phyloP scores from a whole-genome alignment of 768 basidiomycete species.

The Cystofilobasidium ferigula region DNA sequence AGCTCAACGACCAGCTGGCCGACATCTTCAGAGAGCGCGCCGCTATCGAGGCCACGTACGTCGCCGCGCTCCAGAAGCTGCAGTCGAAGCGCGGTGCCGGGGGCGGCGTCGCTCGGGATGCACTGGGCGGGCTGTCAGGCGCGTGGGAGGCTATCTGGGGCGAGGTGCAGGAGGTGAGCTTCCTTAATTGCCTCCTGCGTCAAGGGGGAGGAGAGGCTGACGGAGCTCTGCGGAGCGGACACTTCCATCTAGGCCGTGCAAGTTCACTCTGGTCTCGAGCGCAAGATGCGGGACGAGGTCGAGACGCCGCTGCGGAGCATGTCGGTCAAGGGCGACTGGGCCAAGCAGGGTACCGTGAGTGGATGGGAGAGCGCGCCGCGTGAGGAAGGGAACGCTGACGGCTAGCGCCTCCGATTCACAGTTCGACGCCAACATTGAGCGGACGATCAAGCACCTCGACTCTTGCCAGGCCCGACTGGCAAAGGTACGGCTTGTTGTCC shows the following conservation, averaged over 20 bases:
- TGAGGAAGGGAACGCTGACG: constrained; percentile 10
- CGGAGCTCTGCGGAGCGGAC: constrained; percentile 32
- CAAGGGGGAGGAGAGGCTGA: constrained; percentile 17
- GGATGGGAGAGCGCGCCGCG: constrained; percentile 22
- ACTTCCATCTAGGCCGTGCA: constrained; percentile 26
- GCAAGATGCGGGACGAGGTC: constrained; percentile 33
- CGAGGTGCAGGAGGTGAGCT: constrained; percentile 35
- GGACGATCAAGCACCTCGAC: constrained; percentile 37
- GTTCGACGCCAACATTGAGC: constrained; percentile 35
- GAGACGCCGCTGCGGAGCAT: constrained; percentile 35
- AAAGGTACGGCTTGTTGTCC: constrained; percentile 25
- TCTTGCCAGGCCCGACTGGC: constrained; percentile 34
- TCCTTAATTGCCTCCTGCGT: neutral
- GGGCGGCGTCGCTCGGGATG: constrained; percentile 32
- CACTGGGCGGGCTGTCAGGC: constrained; percentile 30
- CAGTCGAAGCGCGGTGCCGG: constrained; percentile 32
- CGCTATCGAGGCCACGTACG: constrained; percentile 35
- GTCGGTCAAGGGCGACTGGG: constrained; percentile 29
- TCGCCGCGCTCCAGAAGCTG: constrained; percentile 35
- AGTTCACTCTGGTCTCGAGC: constrained; percentile 11
- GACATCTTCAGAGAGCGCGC: constrained; percentile 37
- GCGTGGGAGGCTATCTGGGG: constrained; percentile 33
- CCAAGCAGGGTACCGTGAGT: constrained; percentile 16
- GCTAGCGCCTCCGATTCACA: neutral
- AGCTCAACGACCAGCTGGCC: constrained; percentile 34